Base-by-base conservation (phyloP, 805 yeast genomes). In the Lipomyces mesembrius region DNA sequence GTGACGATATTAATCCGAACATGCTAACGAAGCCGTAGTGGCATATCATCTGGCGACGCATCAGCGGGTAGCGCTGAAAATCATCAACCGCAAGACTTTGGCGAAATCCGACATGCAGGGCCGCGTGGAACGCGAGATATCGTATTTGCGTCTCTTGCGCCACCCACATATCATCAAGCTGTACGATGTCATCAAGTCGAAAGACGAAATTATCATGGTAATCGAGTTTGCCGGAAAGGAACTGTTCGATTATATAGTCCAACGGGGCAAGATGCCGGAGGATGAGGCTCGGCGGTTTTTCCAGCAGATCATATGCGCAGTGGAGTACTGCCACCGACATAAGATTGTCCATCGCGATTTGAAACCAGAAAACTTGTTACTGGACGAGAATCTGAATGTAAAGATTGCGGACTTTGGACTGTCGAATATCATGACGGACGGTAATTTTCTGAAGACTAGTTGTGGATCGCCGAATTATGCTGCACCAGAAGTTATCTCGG, bases 381-480 rank as follows among this genome's bases (percentile, higher is more conserved):
- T 93, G 71, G 98, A 94, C 77, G 98, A 93, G 73, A 87, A 91
- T 69, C 80, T 92, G 74, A 92, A 94, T 76, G 97, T 93, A 62
- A 93, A 94, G 78, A 94, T 93, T 79, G 98, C 98, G 9, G 98
- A 93, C 81, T 93, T 93, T 75, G 98, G 98, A 7, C 83, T 93
- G 59, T 90, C 96, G 34, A 93, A 93, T 77, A 92, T 93, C 72
- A 93, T 93, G 98, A 94, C 97, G 20, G 98, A 93, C 79, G 98
- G 98, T 67, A 93, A 93, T 77, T 93, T 93, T 77, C 83, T 93
- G 75, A 94, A 93, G 76, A 93, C 98, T 1, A 87, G 93, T 73
- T 94, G 98, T 80, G 98, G 98, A 3, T 89, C 96, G 7, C 98
- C 98, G 64, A 94, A 94, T 76, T 93, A 93, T 78, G 98, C 98